Percentiles rank a stretch among this genome's conserved stretches.
Evolutionary conservation across 2,329 filamentous ascomycete species (phyloP).

Genomic region (Pseudocercospora fuligena): DNA sequence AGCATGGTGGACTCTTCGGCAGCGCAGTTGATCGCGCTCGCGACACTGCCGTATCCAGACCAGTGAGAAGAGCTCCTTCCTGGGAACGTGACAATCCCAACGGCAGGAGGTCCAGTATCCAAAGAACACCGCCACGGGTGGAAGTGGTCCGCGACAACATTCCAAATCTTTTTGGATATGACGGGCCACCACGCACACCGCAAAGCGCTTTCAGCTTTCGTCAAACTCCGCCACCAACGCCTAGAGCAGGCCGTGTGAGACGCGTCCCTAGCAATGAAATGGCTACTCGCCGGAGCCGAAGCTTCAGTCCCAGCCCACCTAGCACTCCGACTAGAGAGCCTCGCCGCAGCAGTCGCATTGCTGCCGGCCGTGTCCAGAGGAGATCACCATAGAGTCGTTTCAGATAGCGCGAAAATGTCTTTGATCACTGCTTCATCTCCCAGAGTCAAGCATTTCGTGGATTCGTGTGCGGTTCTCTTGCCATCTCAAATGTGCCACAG

Average conservation of each 20-base stretch:
- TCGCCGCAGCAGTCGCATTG: not conserved
- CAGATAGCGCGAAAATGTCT: not conserved
- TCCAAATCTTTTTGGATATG: not conserved
- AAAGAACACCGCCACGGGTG: not conserved
- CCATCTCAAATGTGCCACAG: slow-evolving; percentile 77
- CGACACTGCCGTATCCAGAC: not conserved
- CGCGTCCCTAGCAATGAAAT: not conserved
- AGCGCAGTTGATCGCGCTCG: not conserved
- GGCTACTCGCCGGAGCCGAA: not conserved
- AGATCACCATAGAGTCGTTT: not conserved
- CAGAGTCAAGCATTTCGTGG: slow-evolving; percentile 9
- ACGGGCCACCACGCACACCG: not conserved
- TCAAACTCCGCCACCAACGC: not conserved
- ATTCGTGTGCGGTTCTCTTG: slow-evolving; percentile 58
- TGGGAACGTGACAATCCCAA: not conserved
- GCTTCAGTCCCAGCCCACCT: not conserved
- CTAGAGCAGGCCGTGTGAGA: not conserved
- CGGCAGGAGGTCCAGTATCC: not conserved
- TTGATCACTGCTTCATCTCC: not conserved
- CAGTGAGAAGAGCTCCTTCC: not conserved
- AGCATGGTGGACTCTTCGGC: not conserved
- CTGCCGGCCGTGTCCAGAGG: not conserved
- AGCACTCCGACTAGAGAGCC: not conserved
- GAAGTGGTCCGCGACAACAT: not conserved
- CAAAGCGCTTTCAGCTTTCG: not conserved